Percentiles rank a stretch among this genome's conserved stretches.
Evolutionary conservation across 345 rosid genomes (phyloP).

Genomic region (Sapria himalayana): DNA sequence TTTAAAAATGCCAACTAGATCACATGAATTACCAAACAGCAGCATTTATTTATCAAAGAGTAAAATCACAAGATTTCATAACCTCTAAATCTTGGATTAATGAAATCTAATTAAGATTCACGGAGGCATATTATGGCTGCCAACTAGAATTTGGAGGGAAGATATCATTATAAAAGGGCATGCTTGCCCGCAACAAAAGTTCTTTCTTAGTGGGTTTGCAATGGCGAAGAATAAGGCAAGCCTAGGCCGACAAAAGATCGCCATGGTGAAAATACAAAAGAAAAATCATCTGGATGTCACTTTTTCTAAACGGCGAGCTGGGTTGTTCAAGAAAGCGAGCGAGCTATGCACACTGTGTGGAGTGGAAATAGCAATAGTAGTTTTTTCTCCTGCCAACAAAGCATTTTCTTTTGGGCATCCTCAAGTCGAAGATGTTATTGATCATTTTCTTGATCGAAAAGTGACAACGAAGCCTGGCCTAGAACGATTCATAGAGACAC

Average conservation of each 20-base stretch:
- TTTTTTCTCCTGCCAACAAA: conserved; percentile 31
- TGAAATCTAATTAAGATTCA: too few species aligned
- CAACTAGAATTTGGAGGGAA: too few species aligned
- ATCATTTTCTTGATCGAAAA: conserved; percentile 14
- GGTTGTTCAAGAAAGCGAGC: conserved; percentile 36
- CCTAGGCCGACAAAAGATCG: conserved; percentile 16
- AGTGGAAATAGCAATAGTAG: conserved; percentile 17
- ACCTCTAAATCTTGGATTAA: too few species aligned
- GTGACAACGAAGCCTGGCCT: background rate
- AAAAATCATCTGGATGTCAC: conserved; percentile 25
- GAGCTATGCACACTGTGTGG: conserved; percentile 34
- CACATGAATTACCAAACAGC: too few species aligned
- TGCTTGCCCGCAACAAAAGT: too few species aligned
- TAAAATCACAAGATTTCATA: too few species aligned
- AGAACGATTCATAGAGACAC: conserved; percentile 13
- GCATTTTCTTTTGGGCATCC: conserved; percentile 46
- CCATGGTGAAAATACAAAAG: conserved; percentile 11
- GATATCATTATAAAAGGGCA: too few species aligned
- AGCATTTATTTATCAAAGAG: too few species aligned
- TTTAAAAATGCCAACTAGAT: too few species aligned
- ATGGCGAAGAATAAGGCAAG: conserved; percentile 9
- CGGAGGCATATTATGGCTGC: too few species aligned
- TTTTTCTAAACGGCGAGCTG: conserved; percentile 34
- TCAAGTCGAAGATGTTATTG: conserved; percentile 13
- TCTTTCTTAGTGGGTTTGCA: too few species aligned